Conservation (phyloP, 2,329 filamentous ascomycete species). For the Westerdykella ornata region DNA sequence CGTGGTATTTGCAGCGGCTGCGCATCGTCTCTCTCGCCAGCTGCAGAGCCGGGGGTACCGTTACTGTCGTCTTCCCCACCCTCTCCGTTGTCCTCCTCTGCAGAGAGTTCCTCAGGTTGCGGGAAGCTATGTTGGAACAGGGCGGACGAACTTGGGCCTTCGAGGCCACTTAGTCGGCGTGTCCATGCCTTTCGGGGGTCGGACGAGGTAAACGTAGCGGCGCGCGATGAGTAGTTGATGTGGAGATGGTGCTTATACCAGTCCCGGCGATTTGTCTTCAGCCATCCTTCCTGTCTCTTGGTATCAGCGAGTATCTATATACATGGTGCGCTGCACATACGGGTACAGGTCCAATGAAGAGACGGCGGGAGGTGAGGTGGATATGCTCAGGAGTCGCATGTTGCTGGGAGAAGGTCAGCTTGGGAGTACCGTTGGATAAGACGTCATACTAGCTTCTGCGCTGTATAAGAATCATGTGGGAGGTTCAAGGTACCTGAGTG, state of each 20-base stretch:
- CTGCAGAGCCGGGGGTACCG: neutral
- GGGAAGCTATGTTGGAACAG: constrained; percentile 39
- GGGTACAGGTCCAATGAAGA: constrained; percentile 60
- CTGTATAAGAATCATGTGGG: constrained; percentile 48
- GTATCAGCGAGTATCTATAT: constrained; percentile 9
- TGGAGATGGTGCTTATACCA: constrained; percentile 53
- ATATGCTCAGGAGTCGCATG: constrained; percentile 57
- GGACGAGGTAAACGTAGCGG: constrained; percentile 47
- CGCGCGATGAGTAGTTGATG: constrained; percentile 40
- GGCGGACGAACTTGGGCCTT: constrained; percentile 36
- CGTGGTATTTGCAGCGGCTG: constrained; percentile 29
- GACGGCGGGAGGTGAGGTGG: constrained; percentile 54
- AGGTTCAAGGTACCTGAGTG: constrained; percentile 16
- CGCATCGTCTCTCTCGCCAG: constrained; percentile 13
- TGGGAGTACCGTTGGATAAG: neutral
- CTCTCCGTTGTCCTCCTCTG: constrained; percentile 18
- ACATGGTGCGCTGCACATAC: constrained; percentile 15
- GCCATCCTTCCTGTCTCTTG: constrained; percentile 48
- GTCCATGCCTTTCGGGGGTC: constrained; percentile 41
- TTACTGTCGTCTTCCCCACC: constrained; percentile 2
- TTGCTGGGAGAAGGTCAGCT: constrained; percentile 38
- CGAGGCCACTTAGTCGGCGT: constrained; percentile 39
- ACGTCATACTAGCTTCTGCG: constrained; percentile 45
- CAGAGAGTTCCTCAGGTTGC: constrained; percentile 35
- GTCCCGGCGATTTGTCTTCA: constrained; percentile 55